Evolutionary conservation across 495 filamentous ascomycete species (phyloP), one percentile per base, ranked within the genome.

Genomic region (Sabuloglossum arenarium): DNA sequence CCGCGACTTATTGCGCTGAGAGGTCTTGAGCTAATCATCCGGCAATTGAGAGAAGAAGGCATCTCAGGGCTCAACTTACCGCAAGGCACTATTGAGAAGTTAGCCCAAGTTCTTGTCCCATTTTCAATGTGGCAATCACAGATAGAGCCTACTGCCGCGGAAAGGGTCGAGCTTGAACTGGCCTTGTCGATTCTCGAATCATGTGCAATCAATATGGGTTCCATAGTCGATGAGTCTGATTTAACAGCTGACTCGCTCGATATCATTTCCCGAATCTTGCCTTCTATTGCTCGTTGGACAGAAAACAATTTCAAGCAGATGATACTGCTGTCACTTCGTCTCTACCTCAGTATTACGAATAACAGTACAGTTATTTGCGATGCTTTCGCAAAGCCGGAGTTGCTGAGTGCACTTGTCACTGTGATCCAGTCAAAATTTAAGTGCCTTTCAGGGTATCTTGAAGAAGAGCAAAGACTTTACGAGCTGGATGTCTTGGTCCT

Each of bases 291-390:
- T 21, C 47, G 47, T 11, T 51, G 47, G 47, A 51, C 23, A 12
- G 47, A 51, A 19, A 10, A 27, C 12, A 29, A 56, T 42, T 32
- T 43, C 55, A 45, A 47, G 24, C 42, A 31, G 24, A 51, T 47
- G 29, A 43, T 29, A 0, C 37, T 52, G 9, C 54, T 64, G 10
- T 59, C 63, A 5, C 70, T 94, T 50, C 80, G 86, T 55, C 78
- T 97, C 27, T 76, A 81, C 47, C 72, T 96, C 60, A 96, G 96
- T 67, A 70, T 90, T 16, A 91, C 88, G 16, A 95, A 96, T 68
- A 86, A 85, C 61, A 85, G 84, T 56, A 63, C 75, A 1, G 68
- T 69, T 14, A 76, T 85, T 30, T 87, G 84, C 54, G 73, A 79
- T 27, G 62, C 72, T 27, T 84, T 94, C 63, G 75, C 80, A 9